Conservation (phyloP, 139 green algal genomes). For the Picochlorum sp. region DNA sequence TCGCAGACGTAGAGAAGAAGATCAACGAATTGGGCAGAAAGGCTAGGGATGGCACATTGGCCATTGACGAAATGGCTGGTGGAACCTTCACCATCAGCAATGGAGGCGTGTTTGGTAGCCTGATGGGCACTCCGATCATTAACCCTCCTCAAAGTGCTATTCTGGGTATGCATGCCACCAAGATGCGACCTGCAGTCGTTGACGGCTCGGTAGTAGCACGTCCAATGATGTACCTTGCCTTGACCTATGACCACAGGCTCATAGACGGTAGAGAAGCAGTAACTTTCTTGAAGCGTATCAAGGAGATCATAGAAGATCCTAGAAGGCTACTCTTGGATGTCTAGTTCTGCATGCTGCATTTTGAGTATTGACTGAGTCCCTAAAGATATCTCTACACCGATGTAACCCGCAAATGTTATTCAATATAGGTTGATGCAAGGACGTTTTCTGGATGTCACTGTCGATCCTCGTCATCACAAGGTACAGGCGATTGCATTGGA, state of each 20-base stretch:
- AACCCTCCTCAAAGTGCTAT: conserved; percentile 93
- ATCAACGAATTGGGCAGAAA: conserved; percentile 88
- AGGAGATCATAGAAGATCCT: conserved; percentile 96
- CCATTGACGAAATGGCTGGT: conserved; percentile 97
- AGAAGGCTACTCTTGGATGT: conserved; percentile 84
- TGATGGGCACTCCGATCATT: conserved; percentile 98
- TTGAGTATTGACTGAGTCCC: too few relatives aligned
- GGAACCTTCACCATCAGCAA: conserved; percentile 99
- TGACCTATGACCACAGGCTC: conserved; percentile 98
- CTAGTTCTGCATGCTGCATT: too few relatives aligned
- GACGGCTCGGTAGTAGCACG: conserved; percentile 64
- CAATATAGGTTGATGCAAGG: too few relatives aligned
- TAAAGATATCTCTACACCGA: too few relatives aligned
- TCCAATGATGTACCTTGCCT: conserved; percentile 98
- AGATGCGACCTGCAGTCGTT: conserved; percentile 71
- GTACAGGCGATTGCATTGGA: too few relatives aligned
- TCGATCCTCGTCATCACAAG: too few relatives aligned
- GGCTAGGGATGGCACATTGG: conserved; percentile 84
- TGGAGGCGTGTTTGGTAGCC: conserved; percentile 90
- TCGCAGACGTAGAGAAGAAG: conserved; percentile 85
- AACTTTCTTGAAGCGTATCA: conserved; percentile 95
- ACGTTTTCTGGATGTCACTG: too few relatives aligned
- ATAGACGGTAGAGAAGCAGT: conserved; percentile 95
- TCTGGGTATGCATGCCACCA: conserved; percentile 95
- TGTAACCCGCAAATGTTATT: too few relatives aligned